Conservation (phyloP, 345 rosid genomes). For the Trapa bicornis region DNA sequence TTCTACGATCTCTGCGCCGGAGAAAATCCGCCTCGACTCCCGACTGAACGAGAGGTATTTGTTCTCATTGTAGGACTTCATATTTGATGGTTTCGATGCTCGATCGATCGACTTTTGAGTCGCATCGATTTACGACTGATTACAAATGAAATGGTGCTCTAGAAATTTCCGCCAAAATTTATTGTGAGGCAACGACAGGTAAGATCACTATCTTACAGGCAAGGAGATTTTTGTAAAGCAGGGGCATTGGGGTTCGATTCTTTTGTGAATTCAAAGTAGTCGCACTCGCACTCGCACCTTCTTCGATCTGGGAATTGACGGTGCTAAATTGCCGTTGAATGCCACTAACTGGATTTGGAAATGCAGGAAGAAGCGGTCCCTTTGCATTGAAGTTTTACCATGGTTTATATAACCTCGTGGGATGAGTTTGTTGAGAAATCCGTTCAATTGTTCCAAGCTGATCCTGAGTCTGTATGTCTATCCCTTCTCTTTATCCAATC, state of each 20-base stretch:
- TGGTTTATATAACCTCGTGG: slow-evolving; percentile 75
- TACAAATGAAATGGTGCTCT: neutral
- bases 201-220: neutral
- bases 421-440: slow-evolving; percentile 78
- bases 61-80: neutral
- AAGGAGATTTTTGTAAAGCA: neutral
- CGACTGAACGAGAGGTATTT: neutral
- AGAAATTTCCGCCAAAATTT: neutral
- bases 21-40: neutral
- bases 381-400: slow-evolving; percentile 2
- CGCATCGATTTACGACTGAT: neutral
- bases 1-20: neutral
- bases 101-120: neutral
- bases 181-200: neutral
- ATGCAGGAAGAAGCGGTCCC: neutral
- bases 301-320: neutral
- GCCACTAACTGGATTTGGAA: neutral
- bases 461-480: slow-evolving; percentile 70
- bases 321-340: neutral
- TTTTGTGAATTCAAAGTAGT: too few relatives aligned
- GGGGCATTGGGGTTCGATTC: too few relatives aligned
- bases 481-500: neutral
- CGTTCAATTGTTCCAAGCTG: slow-evolving; percentile 70
- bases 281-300: neutral
- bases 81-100: neutral